Base-by-base conservation (phyloP, 2,329 filamentous ascomycete species). In the Neopestalotiopsis sp. region DNA sequence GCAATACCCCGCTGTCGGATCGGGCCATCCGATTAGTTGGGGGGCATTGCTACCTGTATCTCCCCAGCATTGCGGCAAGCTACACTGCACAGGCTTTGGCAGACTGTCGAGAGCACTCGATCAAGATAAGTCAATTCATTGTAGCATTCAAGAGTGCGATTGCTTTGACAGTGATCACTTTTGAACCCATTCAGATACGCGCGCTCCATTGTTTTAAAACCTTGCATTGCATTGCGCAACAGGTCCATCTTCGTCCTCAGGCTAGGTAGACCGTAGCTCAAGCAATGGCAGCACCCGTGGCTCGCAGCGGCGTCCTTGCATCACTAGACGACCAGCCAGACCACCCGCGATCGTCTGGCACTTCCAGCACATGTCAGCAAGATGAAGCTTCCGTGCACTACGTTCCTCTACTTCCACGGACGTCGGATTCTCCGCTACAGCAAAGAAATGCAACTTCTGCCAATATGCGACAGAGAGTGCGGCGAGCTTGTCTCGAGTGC, bases 401-500 rank as follows among this genome's bases (percentile, higher is more conserved):
- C 34, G 61, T 63, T 34, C 32, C 61, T 13, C 12, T 63, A 9
- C 38, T 63, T 28, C 61, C 61, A 24, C 61, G 61, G 3, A 20
- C 30, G 5, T 24, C 61, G 7, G 61, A 24, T 13, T 3, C 32
- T 14, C n/a, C 12, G 14, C 12, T 12, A 38, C 32, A 63, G 24
- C 62, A 40, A 7, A 17, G 34, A 4, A 10, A 30, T 17, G 20
- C 40, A 14, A n/a, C 40, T 10, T 56, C 62, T 5, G 45, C 62
- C 4, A 34, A 53, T 28, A 38, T 13, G 13, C 17, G 62, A 45
- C 62, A 65, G n/a, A n/a, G 40, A 32, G 40, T 53, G 34, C 38
- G 62, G 34, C 62, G 62, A 3, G 62, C 62, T n/a, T 65, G 62
- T 12, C 28, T 65, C 62, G 62, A 65, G 20, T 65, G 62, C 38